A percentile compares a stretch with the other conserved stretches of the same genome.
Evolutionary conservation across 306 rosid species (phyloP).

Genomic region (Vigna unguiculata): DNA sequence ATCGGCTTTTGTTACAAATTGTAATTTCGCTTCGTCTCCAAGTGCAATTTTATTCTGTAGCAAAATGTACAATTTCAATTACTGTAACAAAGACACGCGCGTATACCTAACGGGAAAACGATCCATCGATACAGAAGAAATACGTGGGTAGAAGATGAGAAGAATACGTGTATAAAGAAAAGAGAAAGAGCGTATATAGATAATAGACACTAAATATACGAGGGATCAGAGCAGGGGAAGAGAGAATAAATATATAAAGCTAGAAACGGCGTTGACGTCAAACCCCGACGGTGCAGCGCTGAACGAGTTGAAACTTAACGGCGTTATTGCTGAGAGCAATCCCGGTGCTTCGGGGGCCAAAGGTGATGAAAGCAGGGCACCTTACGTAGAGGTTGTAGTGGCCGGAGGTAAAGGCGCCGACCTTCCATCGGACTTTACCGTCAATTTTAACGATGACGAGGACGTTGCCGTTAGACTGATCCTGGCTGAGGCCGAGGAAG

Average conservation of each 20-base stretch:
- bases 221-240: neutral
- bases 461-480: conserved; percentile 66
- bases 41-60: conserved; percentile 53
- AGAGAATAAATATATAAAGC: neutral
- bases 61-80: conserved; percentile 63
- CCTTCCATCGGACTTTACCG: conserved; percentile 84
- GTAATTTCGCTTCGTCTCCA: conserved; percentile 56
- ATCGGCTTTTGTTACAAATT: conserved; percentile 30
- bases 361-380: conserved; percentile 82
- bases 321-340: conserved; percentile 63
- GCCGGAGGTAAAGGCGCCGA: conserved; percentile 70
- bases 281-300: conserved; percentile 73
- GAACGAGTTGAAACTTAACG: conserved; percentile 83
- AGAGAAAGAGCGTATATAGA: neutral
- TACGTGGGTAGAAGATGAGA: neutral
- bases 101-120: conserved; percentile 6
- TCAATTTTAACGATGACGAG: conserved; percentile 61
- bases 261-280: conserved; percentile 36
- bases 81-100: conserved; percentile 22
- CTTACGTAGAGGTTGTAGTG: conserved; percentile 65
- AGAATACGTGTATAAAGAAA: conserved; percentile 10
- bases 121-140: conserved; percentile 25
- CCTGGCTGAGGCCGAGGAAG: conserved; percentile 55
- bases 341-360: conserved; percentile 59
- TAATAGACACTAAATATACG: conserved; percentile 17